A percentile compares a stretch with the other conserved stretches of the same genome.
Evolutionary conservation across 306 rosid genomes (phyloP).

Genomic region (Ceratonia siliqua): DNA sequence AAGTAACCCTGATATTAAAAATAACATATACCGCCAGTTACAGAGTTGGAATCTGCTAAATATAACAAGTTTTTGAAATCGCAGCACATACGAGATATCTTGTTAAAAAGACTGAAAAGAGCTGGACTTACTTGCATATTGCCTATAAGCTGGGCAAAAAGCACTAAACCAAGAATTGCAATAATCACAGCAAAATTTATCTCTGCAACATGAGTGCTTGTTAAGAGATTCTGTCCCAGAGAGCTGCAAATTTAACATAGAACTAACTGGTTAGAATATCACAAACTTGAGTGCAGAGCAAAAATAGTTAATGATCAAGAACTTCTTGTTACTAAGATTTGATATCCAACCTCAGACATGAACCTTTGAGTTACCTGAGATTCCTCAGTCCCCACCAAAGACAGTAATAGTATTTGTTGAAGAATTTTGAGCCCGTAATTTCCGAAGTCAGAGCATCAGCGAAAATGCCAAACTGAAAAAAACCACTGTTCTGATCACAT

Average conservation of each 20-base stretch:
- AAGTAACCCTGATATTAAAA: neutral
- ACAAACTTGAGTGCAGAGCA: neutral
- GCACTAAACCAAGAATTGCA: slow-evolving; percentile 60
- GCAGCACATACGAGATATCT: neutral
- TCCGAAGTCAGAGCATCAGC: slow-evolving; percentile 42
- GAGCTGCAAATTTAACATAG: slow-evolving; percentile 45
- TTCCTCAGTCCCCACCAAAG: slow-evolving; percentile 56
- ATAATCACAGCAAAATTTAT: slow-evolving; percentile 56
- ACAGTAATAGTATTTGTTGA: slow-evolving; percentile 52
- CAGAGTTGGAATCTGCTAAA: neutral
- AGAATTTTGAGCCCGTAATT: slow-evolving; percentile 47
- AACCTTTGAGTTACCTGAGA: slow-evolving; percentile 43
- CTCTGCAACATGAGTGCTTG: slow-evolving; percentile 50
- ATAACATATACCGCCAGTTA: neutral
- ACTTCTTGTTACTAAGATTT: neutral
- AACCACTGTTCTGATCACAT: slow-evolving; percentile 43
- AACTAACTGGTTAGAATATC: slow-evolving; percentile 14
- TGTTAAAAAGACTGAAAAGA: neutral
- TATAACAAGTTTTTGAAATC: slow-evolving; percentile 2
- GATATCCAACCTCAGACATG: neutral
- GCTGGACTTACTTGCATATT: slow-evolving; percentile 56
- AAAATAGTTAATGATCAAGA: neutral
- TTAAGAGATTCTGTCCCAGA: slow-evolving; percentile 56
- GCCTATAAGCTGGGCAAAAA: slow-evolving; percentile 59
- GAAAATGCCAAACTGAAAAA: slow-evolving; percentile 58